Conservation (phyloP, 2,329 filamentous ascomycete genomes). For the Nothophaeocryptopus gaeumannii region DNA sequence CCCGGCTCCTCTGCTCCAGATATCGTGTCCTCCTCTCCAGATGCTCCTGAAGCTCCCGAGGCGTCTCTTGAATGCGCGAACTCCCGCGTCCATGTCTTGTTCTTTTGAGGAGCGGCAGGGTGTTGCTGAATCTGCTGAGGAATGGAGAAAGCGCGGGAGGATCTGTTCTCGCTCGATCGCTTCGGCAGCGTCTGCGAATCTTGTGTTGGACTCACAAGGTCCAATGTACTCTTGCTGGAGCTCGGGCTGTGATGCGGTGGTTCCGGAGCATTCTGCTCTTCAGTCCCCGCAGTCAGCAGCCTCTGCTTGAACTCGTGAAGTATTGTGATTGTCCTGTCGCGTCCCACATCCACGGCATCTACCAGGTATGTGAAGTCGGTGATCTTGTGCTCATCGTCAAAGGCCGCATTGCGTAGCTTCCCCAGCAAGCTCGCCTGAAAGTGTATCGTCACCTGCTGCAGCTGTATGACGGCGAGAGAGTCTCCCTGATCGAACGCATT, state of each 20-base stretch:
- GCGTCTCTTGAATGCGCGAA: constrained; percentile 20
- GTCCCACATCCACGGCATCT: constrained; percentile 31
- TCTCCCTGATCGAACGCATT: constrained; percentile 34
- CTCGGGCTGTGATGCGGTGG: constrained; percentile 8
- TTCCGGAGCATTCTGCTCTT: neutral
- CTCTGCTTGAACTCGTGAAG: constrained; percentile 33
- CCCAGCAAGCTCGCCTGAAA: constrained; percentile 31
- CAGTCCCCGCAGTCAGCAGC: constrained; percentile 19
- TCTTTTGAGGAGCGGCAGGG: constrained; percentile 5
- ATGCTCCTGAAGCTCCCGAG: neutral
- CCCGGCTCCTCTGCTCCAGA: constrained; percentile 26
- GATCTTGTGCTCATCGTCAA: constrained; percentile 28
- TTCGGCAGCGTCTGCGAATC: constrained; percentile 6
- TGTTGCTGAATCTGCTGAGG: constrained; percentile 1
- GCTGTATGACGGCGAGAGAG: constrained; percentile 30
- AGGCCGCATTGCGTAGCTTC: constrained; percentile 31
- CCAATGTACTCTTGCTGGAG: constrained; percentile 18
- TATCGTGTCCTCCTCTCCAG: constrained; percentile 26
- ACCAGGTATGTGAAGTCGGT: constrained; percentile 32
- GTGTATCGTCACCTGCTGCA: constrained; percentile 34
- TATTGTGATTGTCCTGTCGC: constrained; percentile 31
- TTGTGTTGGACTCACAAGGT: constrained; percentile 8
- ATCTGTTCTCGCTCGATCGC: constrained; percentile 1
- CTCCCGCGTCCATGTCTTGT: constrained; percentile 24
- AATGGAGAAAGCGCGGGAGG: constrained; percentile 1